Conservation (phyloP, 352 stramenopile genomes). For the Blastocystis sp. region DNA sequence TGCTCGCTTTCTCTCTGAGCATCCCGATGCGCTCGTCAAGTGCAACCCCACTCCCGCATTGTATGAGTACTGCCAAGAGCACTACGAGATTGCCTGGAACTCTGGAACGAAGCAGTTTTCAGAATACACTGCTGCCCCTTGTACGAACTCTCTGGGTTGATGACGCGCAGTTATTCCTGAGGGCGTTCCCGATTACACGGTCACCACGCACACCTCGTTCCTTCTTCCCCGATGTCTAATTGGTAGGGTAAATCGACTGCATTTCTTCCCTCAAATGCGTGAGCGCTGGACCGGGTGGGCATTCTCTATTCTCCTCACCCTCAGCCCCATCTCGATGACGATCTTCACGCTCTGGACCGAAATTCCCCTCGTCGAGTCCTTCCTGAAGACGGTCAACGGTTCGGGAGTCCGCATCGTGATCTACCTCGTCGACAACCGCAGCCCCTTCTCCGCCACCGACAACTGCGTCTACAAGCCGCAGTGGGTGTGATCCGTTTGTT, state of each 20-base stretch:
- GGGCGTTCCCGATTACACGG: background rate
- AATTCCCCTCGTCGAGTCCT: background rate
- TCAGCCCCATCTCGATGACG: background rate
- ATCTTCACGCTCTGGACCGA: slow-evolving; percentile 9
- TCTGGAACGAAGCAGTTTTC: slow-evolving; percentile 10
- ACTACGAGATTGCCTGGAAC: slow-evolving; percentile 31
- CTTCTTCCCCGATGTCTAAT: background rate
- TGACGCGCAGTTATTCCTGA: background rate
- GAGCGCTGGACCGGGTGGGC: background rate
- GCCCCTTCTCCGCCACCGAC: background rate
- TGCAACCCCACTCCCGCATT: background rate
- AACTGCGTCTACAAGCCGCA: slow-evolving; percentile 15
- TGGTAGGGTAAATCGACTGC: background rate
- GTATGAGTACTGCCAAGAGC: slow-evolving; percentile 39
- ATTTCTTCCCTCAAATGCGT: background rate
- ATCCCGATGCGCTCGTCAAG: background rate
- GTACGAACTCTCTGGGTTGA: background rate
- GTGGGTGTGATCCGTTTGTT: background rate
- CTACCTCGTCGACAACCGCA: slow-evolving; percentile 25
- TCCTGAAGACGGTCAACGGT: background rate
- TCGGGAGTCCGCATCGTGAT: background rate
- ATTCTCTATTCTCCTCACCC: background rate
- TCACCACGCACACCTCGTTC: slow-evolving; percentile 3
- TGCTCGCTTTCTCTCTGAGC: background rate
- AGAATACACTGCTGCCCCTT: background rate